Conservation (phyloP, 202 grass and related monocot species). For the Carex arenaria region DNA sequence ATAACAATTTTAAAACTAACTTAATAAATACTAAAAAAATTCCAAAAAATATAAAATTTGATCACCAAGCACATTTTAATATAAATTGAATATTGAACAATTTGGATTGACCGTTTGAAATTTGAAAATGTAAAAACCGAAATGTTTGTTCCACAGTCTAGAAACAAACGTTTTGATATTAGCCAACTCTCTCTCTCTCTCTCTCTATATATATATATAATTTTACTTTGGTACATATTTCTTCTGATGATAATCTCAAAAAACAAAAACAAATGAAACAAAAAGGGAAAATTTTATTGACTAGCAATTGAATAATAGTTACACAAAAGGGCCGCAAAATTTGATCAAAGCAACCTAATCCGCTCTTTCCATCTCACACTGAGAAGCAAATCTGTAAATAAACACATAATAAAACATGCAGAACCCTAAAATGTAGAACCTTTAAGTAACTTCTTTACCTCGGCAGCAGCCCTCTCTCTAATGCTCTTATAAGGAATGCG, state of each 20-base stretch:
- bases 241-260: background rate
- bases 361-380: background rate
- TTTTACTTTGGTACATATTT: background rate
- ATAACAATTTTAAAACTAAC: no score
- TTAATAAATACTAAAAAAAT: no score
- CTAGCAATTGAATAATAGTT: background rate
- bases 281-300: background rate
- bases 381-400: conserved; percentile 4
- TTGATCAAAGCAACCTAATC: background rate
- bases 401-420: background rate
- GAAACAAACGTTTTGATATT: no score
- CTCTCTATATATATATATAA: no score
- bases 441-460: conserved; percentile 52
- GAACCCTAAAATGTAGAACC: background rate
- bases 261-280: background rate
- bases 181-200: no score
- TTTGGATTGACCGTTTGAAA: no score
- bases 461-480: conserved; percentile 35
- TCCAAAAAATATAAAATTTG: no score
- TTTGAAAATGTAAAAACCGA: no score
- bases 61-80: no score
- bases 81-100: no score
- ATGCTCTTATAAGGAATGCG: conserved; percentile 72
- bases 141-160: no score
- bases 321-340: background rate